phyloP scores from a whole-genome alignment of 257 asterid genomes.

The Capsicum chinense region DNA sequence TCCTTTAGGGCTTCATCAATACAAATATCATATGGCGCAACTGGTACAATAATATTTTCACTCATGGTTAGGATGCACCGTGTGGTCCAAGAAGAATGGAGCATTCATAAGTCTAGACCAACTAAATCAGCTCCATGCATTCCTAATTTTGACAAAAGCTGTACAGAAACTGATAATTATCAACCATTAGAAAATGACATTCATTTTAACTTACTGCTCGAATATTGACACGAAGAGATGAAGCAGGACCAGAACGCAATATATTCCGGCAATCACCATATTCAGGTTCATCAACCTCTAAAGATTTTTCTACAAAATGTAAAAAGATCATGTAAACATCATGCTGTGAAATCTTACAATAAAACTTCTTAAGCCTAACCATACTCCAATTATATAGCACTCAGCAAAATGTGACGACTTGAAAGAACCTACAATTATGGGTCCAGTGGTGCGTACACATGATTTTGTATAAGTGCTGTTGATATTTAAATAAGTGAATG shows the following conservation, averaged over 20 bases:
- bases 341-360: constrained; percentile 5
- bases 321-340: constrained; percentile 31
- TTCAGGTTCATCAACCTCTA: constrained; percentile 68
- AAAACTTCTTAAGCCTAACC: not conserved
- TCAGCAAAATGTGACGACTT: not conserved
- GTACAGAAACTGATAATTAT: constrained; percentile 19
- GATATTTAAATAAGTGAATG: not conserved
- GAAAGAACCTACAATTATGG: constrained; percentile 7
- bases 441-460: not conserved
- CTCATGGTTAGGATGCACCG: not conserved
- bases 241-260: constrained; percentile 91
- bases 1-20: not conserved
- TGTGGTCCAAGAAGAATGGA: not conserved
- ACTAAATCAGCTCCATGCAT: not conserved
- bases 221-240: constrained; percentile 86
- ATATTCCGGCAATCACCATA: constrained; percentile 82
- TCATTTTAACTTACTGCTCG: constrained; percentile 79
- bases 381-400: not conserved
- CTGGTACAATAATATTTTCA: not conserved
- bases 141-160: not conserved
- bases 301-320: constrained; percentile 55
- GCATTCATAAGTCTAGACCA: constrained; percentile 7
- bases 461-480: not conserved
- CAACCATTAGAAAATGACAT: not conserved
- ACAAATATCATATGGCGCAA: not conserved